Evolutionary conservation across 1,284 basidiomycete genomes (phyloP).

Genomic region (Apiotrichum gamsii): DNA sequence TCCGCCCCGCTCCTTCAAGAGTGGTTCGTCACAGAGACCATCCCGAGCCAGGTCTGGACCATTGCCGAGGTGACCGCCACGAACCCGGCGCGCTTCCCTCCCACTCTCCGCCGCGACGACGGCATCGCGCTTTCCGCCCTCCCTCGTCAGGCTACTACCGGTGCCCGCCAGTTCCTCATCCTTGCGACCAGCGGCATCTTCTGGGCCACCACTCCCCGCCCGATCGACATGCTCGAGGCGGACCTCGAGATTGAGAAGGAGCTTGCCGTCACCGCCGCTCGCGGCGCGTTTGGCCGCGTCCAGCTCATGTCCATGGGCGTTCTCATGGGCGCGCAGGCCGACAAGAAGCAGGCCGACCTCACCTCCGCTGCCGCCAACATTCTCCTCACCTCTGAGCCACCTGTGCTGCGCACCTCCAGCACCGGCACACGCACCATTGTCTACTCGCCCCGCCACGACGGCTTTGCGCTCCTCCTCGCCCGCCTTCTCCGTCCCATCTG

Average conservation of each 20-base stretch:
- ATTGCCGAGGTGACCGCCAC: slow-evolving; percentile 51
- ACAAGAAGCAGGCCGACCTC: slow-evolving; percentile 23
- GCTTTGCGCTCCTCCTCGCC: slow-evolving; percentile 78
- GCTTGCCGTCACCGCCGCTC: slow-evolving; percentile 19
- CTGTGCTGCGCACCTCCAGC: slow-evolving; percentile 22
- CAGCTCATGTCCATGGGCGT: slow-evolving; percentile 41
- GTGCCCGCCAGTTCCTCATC: slow-evolving; percentile 34
- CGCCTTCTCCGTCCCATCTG: slow-evolving; percentile 80
- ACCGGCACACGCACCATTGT: slow-evolving; percentile 48
- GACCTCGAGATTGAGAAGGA: slow-evolving; percentile 38
- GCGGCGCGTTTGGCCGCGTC: slow-evolving; percentile 30
- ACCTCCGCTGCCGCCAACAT: slow-evolving; percentile 27
- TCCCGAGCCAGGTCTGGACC: slow-evolving; percentile 77
- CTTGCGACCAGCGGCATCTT: slow-evolving; percentile 37
- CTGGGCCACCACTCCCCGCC: slow-evolving; percentile 29
- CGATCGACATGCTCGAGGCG: slow-evolving; percentile 37
- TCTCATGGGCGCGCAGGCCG: slow-evolving; percentile 22
- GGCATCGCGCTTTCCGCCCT: slow-evolving; percentile 30
- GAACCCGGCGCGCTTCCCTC: slow-evolving; percentile 21
- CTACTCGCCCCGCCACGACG: slow-evolving; percentile 84
- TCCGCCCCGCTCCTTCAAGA: slow-evolving; percentile 30
- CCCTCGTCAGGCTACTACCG: slow-evolving; percentile 27
- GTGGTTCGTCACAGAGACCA: slow-evolving; percentile 49
- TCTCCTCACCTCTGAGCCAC: slow-evolving; percentile 27
- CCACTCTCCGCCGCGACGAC: slow-evolving; percentile 14